phyloP scores from a whole-genome alignment of 73 alveolate species.

The Vitrella brassicaformis region DNA sequence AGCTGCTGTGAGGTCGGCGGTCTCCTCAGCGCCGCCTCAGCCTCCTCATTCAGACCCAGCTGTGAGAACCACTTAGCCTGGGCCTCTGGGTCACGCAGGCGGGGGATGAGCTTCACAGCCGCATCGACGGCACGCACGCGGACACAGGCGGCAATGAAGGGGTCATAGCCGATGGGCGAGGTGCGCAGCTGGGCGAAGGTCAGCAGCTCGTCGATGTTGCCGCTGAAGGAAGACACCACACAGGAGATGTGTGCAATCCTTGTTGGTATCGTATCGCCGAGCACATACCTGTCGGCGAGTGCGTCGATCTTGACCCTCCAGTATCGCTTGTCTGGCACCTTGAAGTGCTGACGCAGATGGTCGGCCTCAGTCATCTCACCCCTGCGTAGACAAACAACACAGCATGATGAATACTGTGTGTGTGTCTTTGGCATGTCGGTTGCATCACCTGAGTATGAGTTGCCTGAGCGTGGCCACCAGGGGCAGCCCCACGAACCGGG shows the following conservation, averaged over 20 bases:
- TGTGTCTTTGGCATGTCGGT: no score
- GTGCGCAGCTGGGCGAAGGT: conserved; percentile 7
- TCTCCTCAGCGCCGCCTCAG: no score
- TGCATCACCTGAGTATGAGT: background rate
- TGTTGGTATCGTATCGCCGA: background rate
- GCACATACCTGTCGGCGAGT: conserved; percentile 1
- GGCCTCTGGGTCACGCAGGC: no score
- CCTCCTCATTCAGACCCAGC: no score
- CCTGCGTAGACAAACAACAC: background rate
- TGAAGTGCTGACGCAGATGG: conserved; percentile 6
- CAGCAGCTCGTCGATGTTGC: conserved; percentile 13
- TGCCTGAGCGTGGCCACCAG: conserved; percentile 4
- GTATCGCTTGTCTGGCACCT: conserved; percentile 17
- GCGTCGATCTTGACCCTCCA: conserved; percentile 27
- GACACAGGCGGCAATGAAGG: conserved; percentile 8
- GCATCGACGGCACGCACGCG: no score
- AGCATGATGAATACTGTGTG: no score
- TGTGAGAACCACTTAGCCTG: no score
- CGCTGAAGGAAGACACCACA: background rate
- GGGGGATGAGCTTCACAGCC: no score
- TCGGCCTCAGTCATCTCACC: conserved; percentile 9
- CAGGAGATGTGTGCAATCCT: background rate
- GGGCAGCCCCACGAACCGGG: conserved; percentile 12
- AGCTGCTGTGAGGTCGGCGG: no score
- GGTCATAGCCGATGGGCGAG: conserved; percentile 30